These are phyloP conservation scores for Hymenoscyphus infarciens DNA, from an alignment of 2,329 filamentous ascomycete genomes.

Conservation along the genomic window DNA sequence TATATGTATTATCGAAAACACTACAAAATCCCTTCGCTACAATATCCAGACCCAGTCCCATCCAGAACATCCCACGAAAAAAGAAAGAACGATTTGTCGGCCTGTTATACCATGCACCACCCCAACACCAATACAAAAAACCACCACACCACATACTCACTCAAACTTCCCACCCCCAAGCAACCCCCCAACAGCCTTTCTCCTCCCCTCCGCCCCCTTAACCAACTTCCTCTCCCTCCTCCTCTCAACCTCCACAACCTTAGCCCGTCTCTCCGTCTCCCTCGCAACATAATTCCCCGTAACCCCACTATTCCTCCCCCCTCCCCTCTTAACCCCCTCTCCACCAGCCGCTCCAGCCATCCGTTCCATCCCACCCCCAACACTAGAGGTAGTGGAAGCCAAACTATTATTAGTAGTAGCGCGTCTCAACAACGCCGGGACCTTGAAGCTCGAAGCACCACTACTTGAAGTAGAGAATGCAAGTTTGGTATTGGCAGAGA, in stretches of 20 bases:
- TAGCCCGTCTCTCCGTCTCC: constrained; percentile 54
- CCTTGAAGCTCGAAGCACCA: constrained; percentile 52
- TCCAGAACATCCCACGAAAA: too few species aligned
- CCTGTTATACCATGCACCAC: too few species aligned
- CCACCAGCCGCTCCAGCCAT: constrained; percentile 41
- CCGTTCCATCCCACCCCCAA: constrained; percentile 31
- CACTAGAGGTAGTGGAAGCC: constrained; percentile 34
- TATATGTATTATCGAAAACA: too few species aligned
- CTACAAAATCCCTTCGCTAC: too few species aligned
- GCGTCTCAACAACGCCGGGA: constrained; percentile 67
- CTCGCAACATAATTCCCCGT: constrained; percentile 51
- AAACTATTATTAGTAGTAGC: constrained; percentile 61
- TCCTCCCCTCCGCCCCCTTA: constrained; percentile 54
- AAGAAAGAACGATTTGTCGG: too few species aligned
- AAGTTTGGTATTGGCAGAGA: constrained; percentile 41
- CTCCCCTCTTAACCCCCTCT: constrained; percentile 55
- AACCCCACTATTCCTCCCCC: constrained; percentile 57
- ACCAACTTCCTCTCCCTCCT: constrained; percentile 56
- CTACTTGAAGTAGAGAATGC: constrained; percentile 51
- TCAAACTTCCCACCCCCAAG: constrained; percentile 55
- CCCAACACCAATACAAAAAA: neutral
- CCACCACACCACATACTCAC: constrained; percentile 15
- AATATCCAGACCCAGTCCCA: too few species aligned
- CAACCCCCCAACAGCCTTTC: constrained; percentile 55
- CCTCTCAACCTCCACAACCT: constrained; percentile 54